Evolutionary conservation across 2,329 filamentous ascomycete genomes (phyloP), one percentile per base, ranked within the genome.

Genomic region (Arthrobotrys sinensis): DNA sequence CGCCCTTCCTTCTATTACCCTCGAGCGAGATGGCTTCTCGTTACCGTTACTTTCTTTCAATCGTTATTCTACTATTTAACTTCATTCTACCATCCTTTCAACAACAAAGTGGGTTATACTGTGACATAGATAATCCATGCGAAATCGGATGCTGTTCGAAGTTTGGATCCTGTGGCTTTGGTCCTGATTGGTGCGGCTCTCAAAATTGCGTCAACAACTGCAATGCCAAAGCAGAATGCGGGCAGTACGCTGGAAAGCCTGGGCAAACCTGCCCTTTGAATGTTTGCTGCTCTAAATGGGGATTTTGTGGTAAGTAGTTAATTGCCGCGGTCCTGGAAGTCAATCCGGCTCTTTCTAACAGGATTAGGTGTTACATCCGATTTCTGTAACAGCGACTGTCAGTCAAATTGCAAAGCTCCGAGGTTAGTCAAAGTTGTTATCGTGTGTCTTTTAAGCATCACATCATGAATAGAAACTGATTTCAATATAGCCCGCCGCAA

Each of bases 201-300:
- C 82, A 84, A 8, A 77, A 80, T 3, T 84, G 83, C 77, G 81
- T 80, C 80, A 76, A 57, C 48, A 83, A 83, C 68, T 84, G 83
- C 65, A 81, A 84, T 79, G 83, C 83, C 10, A 80, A 83, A 11
- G 81, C 83, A 3, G 83, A 84, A 53, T 85, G 83, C 57, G 84
- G 83, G 3, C 34, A 80, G 14, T 82, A 81, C 55, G 80, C 83
- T 1, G 77, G 69, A 0, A 21, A 68, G 0, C 65, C 82, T 0
- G 81, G 81, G 4, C 55, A 80, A 34, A 75, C 76, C n/a, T 85
- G 84, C 48, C 84, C 83, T 1, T 52, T 80, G 28, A 79, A 79
- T 28, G 80, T 80, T 43, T 80, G 79, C 55, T 80, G 79, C 34
- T 67, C 63, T n/a, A 34, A 80, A 34, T 80, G 34, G n/a, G 72